phyloP scores from a whole-genome alignment of 202 grass and related monocot species.

The Hordeum pubiflorum region DNA sequence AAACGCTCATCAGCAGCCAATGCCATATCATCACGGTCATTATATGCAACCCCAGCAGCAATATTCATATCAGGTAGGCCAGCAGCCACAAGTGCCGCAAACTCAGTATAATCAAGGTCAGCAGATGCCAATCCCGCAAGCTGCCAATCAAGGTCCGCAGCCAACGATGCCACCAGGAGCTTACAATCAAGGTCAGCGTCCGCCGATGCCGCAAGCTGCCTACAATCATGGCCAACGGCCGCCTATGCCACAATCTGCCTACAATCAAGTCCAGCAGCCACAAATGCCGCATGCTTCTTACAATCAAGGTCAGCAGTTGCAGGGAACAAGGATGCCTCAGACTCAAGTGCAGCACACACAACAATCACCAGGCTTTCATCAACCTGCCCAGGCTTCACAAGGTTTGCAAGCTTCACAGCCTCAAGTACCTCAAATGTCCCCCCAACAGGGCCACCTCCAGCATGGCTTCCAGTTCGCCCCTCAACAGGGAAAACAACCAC shows the following conservation, averaged over 20 bases:
- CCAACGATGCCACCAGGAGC: neutral
- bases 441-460: slow-evolving; percentile 48
- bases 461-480: slow-evolving; percentile 30
- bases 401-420: slow-evolving; percentile 28
- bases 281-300: slow-evolving; percentile 34
- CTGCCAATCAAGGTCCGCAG: slow-evolving; percentile 34
- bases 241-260: slow-evolving; percentile 20
- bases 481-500: slow-evolving; percentile 42
- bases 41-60: slow-evolving; percentile 56
- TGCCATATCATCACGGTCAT: slow-evolving; percentile 57
- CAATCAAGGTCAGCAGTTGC: slow-evolving; percentile 44
- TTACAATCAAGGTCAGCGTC: slow-evolving; percentile 29
- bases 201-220: slow-evolving; percentile 9
- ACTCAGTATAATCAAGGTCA: slow-evolving; percentile 29
- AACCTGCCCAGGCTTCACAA: slow-evolving; percentile 40
- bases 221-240: slow-evolving; percentile 36
- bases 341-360: slow-evolving; percentile 44
- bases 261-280: slow-evolving; percentile 42
- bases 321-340: slow-evolving; percentile 27
- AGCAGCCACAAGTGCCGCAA: slow-evolving; percentile 20
- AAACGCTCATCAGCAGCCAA: slow-evolving; percentile 18
- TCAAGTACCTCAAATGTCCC: slow-evolving; percentile 38
- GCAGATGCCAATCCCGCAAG: slow-evolving; percentile 8
- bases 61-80: slow-evolving; percentile 41
- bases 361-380: slow-evolving; percentile 31